These are phyloP conservation scores for Cicer judaicum DNA, from an alignment of 306 rosid genomes.

Conservation along the genomic window DNA sequence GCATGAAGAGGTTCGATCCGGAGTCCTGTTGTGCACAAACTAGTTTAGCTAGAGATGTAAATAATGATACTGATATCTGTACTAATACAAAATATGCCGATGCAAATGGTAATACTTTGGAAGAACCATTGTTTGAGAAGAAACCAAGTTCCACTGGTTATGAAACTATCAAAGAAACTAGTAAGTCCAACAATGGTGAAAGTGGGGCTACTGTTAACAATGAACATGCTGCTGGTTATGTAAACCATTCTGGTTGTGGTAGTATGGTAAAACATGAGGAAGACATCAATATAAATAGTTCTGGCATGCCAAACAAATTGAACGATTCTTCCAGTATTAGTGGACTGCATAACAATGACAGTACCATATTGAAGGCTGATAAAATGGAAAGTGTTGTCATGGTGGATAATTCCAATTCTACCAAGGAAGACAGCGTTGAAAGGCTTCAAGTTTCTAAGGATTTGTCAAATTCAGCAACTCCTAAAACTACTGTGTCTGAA, in stretches of 20 bases:
- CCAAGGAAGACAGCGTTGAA: constrained; percentile 50
- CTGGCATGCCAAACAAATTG: constrained; percentile 54
- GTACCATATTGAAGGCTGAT: constrained; percentile 50
- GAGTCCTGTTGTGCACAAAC: constrained; percentile 65
- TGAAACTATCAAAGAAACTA: constrained; percentile 57
- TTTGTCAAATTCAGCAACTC: constrained; percentile 48
- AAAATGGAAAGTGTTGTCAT: constrained; percentile 49
- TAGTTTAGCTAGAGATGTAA: constrained; percentile 90
- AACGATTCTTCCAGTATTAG: constrained; percentile 52
- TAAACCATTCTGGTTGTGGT: constrained; percentile 51
- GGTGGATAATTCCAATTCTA: constrained; percentile 53
- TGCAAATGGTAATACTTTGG: constrained; percentile 58
- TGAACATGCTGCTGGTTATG: constrained; percentile 52
- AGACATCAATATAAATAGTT: constrained; percentile 44
- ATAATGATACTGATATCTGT: constrained; percentile 71
- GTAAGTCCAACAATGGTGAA: constrained; percentile 43
- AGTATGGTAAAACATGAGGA: constrained; percentile 54
- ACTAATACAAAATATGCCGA: constrained; percentile 53
- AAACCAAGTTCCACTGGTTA: constrained; percentile 46
- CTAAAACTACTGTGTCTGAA: constrained; percentile 50
- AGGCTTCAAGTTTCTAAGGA: constrained; percentile 50
- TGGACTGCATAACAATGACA: constrained; percentile 56
- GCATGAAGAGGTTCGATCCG: constrained; percentile 61
- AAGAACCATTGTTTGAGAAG: constrained; percentile 57
- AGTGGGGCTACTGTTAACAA: constrained; percentile 50